Evolutionary conservation across 495 filamentous ascomycete genomes (phyloP), one percentile per base, ranked within the genome.

Genomic region (Trichoderma orchidacearum): DNA sequence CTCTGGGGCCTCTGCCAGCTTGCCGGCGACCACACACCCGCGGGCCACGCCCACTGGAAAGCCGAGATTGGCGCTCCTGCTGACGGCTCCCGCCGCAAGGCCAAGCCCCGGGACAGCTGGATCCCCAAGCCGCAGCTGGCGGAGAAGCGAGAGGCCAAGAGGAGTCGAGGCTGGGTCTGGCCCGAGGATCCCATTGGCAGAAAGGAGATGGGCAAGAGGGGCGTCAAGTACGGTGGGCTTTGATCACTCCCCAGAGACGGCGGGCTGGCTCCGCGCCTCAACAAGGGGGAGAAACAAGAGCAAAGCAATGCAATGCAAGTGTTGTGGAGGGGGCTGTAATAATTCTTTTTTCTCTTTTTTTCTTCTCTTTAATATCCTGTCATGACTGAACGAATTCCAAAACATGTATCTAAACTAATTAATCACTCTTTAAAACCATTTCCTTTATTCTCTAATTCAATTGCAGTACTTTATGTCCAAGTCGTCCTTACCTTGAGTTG

Each of bases 111-210:
- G 58, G 90, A 96, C 67, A 72, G 76, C 60, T 95, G 90, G 90
- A 93, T 96, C 66, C 89, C 89, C 9, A 84, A 85, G 73, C 85
- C 86, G 34, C 85, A 90, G 62, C 74, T 86, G 58, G 81, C 84
- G 3, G 90, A 96, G 78, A 85, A 83, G 75, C 74, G 90, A 21
- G 85, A 87, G 71, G 89, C 89, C 52, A 95, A 91, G 74, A 73
- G 87, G 41, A 75, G 81, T 6, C 72, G 90, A 17, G 90, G 90
- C 0, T 96, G 90, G 89, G 81, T 94, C 1, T 82, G 79, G 73
- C 90, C 90, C 21, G 83, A 86, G 58, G 89, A 95, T 35, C 64
- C 72, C 1, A 68, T 81, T 4, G 71, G 75, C 6, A 61, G 77
- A 53, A 80, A 80, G 62, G 77, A 81, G 69, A 58, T 81, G n/a